Percentiles rank a stretch among this genome's conserved stretches.
phyloP scores from a whole-genome alignment of 2,329 filamentous ascomycete species.

The Diplodia seriata region DNA sequence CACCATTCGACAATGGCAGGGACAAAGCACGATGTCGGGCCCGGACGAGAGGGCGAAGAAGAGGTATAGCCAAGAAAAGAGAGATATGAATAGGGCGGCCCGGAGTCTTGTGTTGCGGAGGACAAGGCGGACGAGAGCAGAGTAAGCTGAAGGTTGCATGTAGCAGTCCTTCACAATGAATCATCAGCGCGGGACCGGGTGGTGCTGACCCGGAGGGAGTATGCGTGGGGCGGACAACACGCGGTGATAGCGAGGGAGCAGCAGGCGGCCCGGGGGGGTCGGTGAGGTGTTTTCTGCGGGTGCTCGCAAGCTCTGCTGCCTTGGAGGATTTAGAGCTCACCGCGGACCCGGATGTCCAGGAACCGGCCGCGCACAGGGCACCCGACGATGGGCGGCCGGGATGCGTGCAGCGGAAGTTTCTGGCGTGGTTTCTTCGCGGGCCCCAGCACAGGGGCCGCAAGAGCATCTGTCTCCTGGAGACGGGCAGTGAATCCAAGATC shows the following conservation, averaged over 20 bases:
- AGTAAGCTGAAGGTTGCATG: background rate
- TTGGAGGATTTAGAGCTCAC: background rate
- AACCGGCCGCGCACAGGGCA: background rate
- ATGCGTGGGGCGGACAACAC: background rate
- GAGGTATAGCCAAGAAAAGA: background rate
- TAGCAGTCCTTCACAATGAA: background rate
- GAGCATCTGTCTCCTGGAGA: too few species aligned
- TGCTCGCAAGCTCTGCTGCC: slow-evolving; percentile 13
- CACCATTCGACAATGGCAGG: background rate
- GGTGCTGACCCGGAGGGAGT: slow-evolving; percentile 5
- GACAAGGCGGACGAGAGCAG: background rate
- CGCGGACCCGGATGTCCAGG: slow-evolving; percentile 1
- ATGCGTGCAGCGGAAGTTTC: slow-evolving; percentile 17
- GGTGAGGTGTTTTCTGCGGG: slow-evolving; percentile 16
- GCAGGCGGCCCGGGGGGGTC: slow-evolving; percentile 3
- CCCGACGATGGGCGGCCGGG: background rate
- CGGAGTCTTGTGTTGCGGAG: background rate
- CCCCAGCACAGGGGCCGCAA: too few species aligned
- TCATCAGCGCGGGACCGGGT: slow-evolving; percentile 2
- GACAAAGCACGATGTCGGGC: background rate
- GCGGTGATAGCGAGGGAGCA: slow-evolving; percentile 14
- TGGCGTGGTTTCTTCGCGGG: background rate
- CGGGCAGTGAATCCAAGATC: too few species aligned
- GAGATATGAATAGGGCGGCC: background rate
- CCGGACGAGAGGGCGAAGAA: background rate